Base-by-base conservation (phyloP, 2,329 filamentous ascomycete genomes). In the Aspergillus ruber region DNA sequence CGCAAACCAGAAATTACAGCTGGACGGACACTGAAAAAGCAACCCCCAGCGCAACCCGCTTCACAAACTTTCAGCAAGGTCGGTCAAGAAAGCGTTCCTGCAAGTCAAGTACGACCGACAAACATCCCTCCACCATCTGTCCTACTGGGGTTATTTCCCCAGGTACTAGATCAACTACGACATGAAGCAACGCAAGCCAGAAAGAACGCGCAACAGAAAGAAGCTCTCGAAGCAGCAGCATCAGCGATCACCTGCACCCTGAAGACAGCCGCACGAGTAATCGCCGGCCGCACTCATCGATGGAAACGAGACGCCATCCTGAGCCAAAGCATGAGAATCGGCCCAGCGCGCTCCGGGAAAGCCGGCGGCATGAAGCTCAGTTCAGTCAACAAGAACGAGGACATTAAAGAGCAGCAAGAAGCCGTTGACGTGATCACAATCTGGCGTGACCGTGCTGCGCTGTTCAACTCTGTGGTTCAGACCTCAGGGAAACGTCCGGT, bases 231-330 rank as follows among this genome's bases (percentile, higher is more conserved):
- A 15, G 36, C 38, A 32, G 53, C 61, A 7, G 60, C 61, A 10
- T 42, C 50, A 13, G 48, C 51, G 12, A 61, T 73, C 15, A 47
- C 57, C 39, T 60, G 47, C 42, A 64, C 57, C 12, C 56, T 70
- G 42, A 64, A 61, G 2, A 86, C 89, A 9, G 83, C 85, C 20
- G 87, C 82, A n/a, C 85, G 85, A 40, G 79, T 96, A 43, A 83
- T 96, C 48, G 86, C 88, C 1, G 91, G 90, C 9, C 84, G 91
- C 49, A 90, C 88, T 60, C 74, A 86, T 44, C 85, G 91, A 48
- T 97, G 91, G 91, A 91, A 95, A 64, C 81, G 91, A 46, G 91
- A 97, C 68, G 85, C 82, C 52, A 83, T 89, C 52, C 74, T 97
- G 10, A 81, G 87, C 1, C 89, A 95, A 66, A 84, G 85, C 61